A percentile compares a stretch with the other conserved stretches of the same genome.
phyloP scores from a whole-genome alignment of 106 monocot genomes.

The Gastrodia elata region DNA sequence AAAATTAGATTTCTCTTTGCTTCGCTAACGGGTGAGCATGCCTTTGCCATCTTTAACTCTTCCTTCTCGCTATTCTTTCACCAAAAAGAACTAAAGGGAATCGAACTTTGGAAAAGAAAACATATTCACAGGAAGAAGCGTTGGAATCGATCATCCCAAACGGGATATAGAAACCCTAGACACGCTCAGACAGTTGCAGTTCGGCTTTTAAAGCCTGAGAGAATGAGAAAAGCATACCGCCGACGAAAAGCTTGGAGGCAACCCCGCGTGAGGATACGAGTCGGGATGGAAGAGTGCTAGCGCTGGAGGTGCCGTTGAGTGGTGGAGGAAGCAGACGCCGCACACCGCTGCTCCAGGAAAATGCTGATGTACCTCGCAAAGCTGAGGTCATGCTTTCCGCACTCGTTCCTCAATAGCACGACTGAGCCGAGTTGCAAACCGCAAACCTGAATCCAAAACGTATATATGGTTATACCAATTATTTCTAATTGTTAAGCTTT shows the following conservation, averaged over 20 bases:
- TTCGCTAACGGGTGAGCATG: not conserved
- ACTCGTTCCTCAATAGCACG: not conserved
- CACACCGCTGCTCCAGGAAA: not conserved
- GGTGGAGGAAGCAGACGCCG: not conserved
- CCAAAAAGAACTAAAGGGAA: not conserved
- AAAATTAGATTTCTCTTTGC: too few relatives aligned
- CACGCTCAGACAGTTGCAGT: not conserved
- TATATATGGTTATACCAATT: too few relatives aligned
- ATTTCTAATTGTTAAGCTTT: too few relatives aligned
- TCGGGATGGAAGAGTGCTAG: not conserved
- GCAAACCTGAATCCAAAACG: too few relatives aligned
- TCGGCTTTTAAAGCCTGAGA: not conserved
- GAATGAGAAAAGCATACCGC: not conserved
- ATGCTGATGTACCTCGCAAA: not conserved
- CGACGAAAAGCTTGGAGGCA: conserved; percentile 7
- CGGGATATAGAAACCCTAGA: not conserved
- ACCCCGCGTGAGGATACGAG: not conserved
- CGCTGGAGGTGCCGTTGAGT: not conserved
- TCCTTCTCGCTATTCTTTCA: not conserved
- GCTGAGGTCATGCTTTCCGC: not conserved
- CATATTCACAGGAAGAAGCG: not conserved
- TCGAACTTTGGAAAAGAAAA: not conserved
- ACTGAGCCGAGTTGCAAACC: too few relatives aligned
- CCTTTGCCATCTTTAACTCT: not conserved
- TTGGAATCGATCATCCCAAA: not conserved